Conservation (phyloP, 495 filamentous ascomycete genomes). For the Ramalina peruviana region DNA sequence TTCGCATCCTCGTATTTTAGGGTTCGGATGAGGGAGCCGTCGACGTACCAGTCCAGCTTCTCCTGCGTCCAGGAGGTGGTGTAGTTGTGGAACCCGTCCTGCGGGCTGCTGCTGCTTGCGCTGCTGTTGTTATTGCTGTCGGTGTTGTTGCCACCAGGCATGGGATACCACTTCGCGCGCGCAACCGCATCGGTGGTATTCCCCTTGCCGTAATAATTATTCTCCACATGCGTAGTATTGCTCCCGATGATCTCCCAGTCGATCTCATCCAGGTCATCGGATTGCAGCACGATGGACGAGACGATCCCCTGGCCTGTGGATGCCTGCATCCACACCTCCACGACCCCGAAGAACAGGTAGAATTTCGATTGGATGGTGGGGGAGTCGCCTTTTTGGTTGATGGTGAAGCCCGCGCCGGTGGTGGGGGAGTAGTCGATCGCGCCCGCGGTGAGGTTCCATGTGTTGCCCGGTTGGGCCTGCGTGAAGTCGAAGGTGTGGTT, state of each 20-base stretch:
- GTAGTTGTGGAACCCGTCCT: slow-evolving; percentile 69
- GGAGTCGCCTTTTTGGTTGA: slow-evolving; percentile 49
- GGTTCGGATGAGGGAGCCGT: slow-evolving; percentile 54
- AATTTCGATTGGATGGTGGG: slow-evolving; percentile 62
- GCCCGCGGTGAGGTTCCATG: slow-evolving; percentile 53
- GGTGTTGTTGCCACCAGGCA: slow-evolving; percentile 15
- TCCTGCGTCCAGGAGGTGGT: slow-evolving; percentile 75
- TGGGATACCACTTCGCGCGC: slow-evolving; percentile 51
- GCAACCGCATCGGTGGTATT: slow-evolving; percentile 49
- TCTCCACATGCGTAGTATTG: slow-evolving; percentile 52
- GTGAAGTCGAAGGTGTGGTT: slow-evolving; percentile 49
- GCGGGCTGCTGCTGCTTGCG: slow-evolving; percentile 26
- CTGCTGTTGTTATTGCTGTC: no score
- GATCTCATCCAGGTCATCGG: slow-evolving; percentile 86
- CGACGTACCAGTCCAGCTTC: slow-evolving; percentile 70
- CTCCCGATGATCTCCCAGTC: slow-evolving; percentile 61
- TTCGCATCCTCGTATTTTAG: slow-evolving; percentile 40
- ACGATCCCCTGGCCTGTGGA: slow-evolving; percentile 62
- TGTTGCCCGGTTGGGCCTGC: slow-evolving; percentile 36
- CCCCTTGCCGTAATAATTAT: slow-evolving; percentile 92
- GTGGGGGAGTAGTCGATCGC: slow-evolving; percentile 14
- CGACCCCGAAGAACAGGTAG: slow-evolving; percentile 74
- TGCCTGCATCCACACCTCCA: slow-evolving; percentile 58
- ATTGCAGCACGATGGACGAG: slow-evolving; percentile 74
- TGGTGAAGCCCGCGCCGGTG: slow-evolving; percentile 51